Evolutionary conservation across 2,329 filamentous ascomycete species (phyloP), one percentile per base, ranked within the genome.

Genomic region (Cadophora gregata): DNA sequence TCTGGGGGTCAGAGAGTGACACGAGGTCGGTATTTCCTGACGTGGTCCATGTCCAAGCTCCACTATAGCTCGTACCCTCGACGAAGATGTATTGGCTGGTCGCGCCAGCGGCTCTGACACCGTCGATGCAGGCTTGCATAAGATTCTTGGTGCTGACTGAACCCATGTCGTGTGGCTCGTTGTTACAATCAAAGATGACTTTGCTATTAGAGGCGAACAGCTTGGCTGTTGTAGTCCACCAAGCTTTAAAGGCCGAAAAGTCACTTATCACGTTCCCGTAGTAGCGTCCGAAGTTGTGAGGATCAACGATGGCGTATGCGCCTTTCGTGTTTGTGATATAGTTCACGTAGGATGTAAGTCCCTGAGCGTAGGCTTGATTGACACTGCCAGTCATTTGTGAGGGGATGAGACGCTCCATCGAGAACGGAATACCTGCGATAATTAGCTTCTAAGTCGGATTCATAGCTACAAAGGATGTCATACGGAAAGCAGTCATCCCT

Each of bases 351-450:
- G 75, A 48, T n/a, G 61, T 81, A 1, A 83, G 74, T 70, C 81
- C 80, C 64, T 77, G 77, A 16, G 81, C 74, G 75, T 85, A 85
- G 33, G 73, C 73, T 4, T 74, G 68, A 67, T 84, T 79, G 47
- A 81, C 70, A 19, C 76, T 24, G n/a, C 81, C 83, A 2, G 82
- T 84, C 69, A 88, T 76, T 36, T 74, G 73, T 61, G 78, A 78
- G 8, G 84, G 85, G 12, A 83, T 80, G 38, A 87, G 78, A 14
- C 86, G 83, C 75, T 88, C 86, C 85, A 88, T 88, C 75, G 84
- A 64, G 66, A 81, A 79, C 24, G 77, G 74, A 29, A 81, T 79
- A 67, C 68, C 65, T 69, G 45, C n/a, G 31, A 27, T 85, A 81
- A 62, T 86, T 84, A 62, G 87, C 76, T 24, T 47, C 42, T 47